Evolutionary conservation across 2,329 filamentous ascomycete genomes (phyloP).

Genomic region (Pseudogymnoascus sp.): DNA sequence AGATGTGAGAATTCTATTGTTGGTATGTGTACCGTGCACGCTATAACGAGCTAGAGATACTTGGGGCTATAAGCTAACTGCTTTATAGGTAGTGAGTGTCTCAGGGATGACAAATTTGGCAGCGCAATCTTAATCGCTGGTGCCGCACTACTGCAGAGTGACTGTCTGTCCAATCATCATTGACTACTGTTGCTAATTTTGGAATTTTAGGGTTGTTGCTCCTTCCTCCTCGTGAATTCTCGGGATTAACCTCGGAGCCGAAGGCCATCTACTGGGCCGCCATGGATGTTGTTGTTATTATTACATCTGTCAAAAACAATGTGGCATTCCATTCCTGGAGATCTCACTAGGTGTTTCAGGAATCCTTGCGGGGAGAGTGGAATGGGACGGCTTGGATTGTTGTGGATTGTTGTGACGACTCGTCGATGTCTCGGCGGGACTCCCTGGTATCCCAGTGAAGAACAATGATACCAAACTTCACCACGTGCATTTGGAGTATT

Average conservation of each 20-base stretch:
- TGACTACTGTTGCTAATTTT: neutral
- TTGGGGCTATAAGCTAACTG: neutral
- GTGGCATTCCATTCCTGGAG: neutral
- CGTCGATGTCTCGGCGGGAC: neutral
- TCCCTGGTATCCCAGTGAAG: neutral
- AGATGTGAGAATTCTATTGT: neutral
- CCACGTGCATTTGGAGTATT: neutral
- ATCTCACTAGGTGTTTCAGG: neutral
- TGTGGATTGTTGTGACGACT: neutral
- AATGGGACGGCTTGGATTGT: neutral
- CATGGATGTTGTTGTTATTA: neutral
- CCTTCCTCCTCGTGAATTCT: neutral
- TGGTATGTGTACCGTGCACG: neutral
- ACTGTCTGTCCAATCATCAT: neutral
- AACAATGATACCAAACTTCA: neutral
- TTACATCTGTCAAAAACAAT: conserved; percentile 1
- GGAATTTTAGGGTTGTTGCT: neutral
- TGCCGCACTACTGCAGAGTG: neutral
- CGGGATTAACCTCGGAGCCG: neutral
- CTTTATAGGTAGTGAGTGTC: neutral
- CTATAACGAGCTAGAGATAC: neutral
- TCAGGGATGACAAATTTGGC: conserved; percentile 1
- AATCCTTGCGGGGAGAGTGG: neutral
- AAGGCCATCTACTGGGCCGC: neutral
- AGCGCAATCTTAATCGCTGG: neutral